phyloP scores from a whole-genome alignment of 2,329 filamentous ascomycete species.

The Teratosphaeria epicoccoides region DNA sequence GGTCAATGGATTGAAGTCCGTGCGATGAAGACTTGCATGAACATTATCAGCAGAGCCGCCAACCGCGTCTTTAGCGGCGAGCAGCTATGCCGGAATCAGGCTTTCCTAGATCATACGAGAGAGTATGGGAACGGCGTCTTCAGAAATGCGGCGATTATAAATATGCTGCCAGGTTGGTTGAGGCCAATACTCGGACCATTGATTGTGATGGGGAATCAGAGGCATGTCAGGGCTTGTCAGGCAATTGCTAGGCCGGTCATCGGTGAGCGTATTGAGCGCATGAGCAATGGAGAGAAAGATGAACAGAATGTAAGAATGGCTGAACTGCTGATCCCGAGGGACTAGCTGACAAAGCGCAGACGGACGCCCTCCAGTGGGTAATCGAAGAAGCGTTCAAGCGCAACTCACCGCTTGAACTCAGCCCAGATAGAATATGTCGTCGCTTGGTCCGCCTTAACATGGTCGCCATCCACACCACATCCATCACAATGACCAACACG shows the following conservation, averaged over 20 bases:
- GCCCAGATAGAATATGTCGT: conserved; percentile 40
- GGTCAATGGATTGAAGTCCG: not conserved
- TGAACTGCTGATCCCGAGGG: not conserved
- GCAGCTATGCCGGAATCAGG: conserved; percentile 36
- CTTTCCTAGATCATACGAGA: conserved; percentile 35
- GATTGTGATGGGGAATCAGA: not conserved
- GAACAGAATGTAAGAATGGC: not conserved
- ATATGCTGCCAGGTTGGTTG: not conserved
- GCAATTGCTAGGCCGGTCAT: not conserved
- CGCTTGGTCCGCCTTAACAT: conserved; percentile 48
- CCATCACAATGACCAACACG: conserved; percentile 40
- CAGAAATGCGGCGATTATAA: not conserved
- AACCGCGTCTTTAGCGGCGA: conserved; percentile 31
- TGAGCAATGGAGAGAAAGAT: not conserved
- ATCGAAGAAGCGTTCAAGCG: conserved; percentile 12
- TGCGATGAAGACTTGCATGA: not conserved
- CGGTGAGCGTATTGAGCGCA: conserved; percentile 1
- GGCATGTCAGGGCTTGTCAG: not conserved
- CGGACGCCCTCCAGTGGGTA: conserved; percentile 41
- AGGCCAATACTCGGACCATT: not conserved
- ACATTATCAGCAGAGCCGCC: not conserved
- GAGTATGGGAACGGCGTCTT: not conserved
- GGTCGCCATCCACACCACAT: conserved; percentile 49
- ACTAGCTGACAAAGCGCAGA: conserved; percentile 18
- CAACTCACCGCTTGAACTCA: conserved; percentile 31